phyloP scores from a whole-genome alignment of 441 rosid species.

The Adansonia madagascariensis region DNA sequence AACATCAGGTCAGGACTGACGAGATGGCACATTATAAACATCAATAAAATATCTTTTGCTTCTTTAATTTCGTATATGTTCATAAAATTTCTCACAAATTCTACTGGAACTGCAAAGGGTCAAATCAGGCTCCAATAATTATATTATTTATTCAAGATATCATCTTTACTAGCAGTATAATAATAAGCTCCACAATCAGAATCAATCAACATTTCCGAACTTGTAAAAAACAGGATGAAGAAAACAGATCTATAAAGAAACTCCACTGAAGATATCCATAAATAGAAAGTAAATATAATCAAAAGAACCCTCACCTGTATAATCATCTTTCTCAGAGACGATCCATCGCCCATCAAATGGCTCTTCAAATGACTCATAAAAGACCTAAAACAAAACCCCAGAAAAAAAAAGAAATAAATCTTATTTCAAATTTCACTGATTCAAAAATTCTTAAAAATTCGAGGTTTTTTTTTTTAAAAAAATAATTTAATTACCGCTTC shows the following conservation, averaged over 20 bases:
- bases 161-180: not conserved
- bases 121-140: not conserved
- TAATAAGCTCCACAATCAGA: not conserved
- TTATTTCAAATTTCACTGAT: not conserved
- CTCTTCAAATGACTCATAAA: conserved; percentile 82
- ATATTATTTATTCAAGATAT: not conserved
- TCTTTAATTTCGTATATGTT: not conserved
- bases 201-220: not conserved
- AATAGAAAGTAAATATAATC: not conserved
- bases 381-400: conserved; percentile 45
- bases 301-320: conserved; percentile 50
- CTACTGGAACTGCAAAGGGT: not conserved
- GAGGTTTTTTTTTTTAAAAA: not conserved
- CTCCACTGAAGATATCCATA: not conserved
- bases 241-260: not conserved
- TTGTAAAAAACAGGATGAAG: not conserved
- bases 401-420: not conserved
- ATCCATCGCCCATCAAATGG: conserved; percentile 84
- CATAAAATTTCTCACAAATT: not conserved
- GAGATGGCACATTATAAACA: not conserved
- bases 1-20: not conserved
- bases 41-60: not conserved
- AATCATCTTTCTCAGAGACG: conserved; percentile 74
- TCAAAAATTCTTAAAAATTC: not conserved
- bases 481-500: conserved; percentile 39